Conservation (phyloP, 768 basidiomycete genomes). For the Boletales sp. region DNA sequence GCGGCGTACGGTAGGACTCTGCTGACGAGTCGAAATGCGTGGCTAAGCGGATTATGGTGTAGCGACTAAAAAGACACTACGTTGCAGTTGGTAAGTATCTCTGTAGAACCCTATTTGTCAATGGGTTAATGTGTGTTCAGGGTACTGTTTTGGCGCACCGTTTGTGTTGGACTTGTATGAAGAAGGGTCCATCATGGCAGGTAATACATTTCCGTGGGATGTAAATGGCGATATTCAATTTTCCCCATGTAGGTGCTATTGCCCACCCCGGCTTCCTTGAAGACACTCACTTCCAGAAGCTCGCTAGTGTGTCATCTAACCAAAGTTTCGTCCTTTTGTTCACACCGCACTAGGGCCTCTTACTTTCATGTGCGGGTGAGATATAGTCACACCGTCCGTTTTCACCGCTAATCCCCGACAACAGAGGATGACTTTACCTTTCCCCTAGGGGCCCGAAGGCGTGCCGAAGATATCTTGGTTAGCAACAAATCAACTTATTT, state of each 20-base stretch:
- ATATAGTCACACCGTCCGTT: background rate
- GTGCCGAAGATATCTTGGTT: conserved; percentile 53
- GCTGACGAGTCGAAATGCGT: background rate
- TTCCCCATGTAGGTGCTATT: conserved; percentile 37
- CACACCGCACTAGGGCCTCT: conserved; percentile 11
- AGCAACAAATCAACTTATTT: conserved; percentile 47
- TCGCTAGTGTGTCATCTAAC: conserved; percentile 38
- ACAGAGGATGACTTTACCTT: conserved; percentile 52
- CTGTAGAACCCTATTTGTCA: background rate
- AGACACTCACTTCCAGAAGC: conserved; percentile 48
- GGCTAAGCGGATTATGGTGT: background rate
- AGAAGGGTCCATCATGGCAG: conserved; percentile 42
- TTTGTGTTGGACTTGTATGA: conserved; percentile 45
- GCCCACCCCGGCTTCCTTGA: conserved; percentile 51
- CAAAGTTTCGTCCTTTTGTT: background rate
- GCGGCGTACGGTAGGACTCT: conserved; percentile 38
- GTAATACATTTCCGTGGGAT: conserved; percentile 24
- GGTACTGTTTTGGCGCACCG: conserved; percentile 57
- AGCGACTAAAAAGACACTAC: conserved; percentile 34
- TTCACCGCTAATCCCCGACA: background rate
- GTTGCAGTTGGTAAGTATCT: conserved; percentile 37
- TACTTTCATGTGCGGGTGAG: conserved; percentile 27
- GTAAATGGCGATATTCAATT: background rate
- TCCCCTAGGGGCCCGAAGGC: conserved; percentile 45
- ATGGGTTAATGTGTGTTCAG: conserved; percentile 23